Base-by-base conservation (phyloP, 495 filamentous ascomycete genomes). In the Jackrogersella multiformis region DNA sequence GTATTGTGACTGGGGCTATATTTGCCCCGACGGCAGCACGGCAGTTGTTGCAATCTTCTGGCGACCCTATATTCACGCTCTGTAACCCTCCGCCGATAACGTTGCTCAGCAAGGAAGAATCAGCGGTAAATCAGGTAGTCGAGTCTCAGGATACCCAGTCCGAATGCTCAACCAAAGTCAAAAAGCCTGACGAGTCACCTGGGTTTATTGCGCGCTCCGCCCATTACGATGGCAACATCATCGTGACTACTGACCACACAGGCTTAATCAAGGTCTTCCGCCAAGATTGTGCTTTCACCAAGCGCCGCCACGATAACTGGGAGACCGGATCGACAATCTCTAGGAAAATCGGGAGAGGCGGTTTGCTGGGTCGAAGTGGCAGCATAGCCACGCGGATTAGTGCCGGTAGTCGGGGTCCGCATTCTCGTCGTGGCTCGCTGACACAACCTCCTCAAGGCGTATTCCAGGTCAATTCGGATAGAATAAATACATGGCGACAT, bases 11-110 rank as follows among this genome's bases (percentile, higher is more conserved):
- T 0, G 88, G 89, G 16, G 90, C 93, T 0, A 80, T 96, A 4
- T 88, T 97, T 65, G 96, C 96, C 0, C 96, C 95, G 0, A 85
- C 85, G 0, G 87, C 85, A 58, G 92, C 93, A 3, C 85, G 92
- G 61, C 90, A 92, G 73, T 81, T 92, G 1, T 82, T 99, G 0
- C 88, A 88, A 13, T 80, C 84, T 30, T 95, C 93, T 7, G 91
- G 92, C 55, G 95, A 99, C 74, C 96, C 94, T 6, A 85, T 99
- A 28, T 99, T 92, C 74, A 94, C 97, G 71, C 85, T 98, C 18
- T 98, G 95, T 80, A 97, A 99, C 71, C 95, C 95, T 8, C 94
- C 94, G 7, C 94, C 93, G 0, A 87, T 99, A 7, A 93, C 90
- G 1, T 86, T 99, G 6, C 80, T 93, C 32, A 90, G 87, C 61